Base-by-base conservation (phyloP, 495 filamentous ascomycete genomes). In the Talaromyces stipitatus region DNA sequence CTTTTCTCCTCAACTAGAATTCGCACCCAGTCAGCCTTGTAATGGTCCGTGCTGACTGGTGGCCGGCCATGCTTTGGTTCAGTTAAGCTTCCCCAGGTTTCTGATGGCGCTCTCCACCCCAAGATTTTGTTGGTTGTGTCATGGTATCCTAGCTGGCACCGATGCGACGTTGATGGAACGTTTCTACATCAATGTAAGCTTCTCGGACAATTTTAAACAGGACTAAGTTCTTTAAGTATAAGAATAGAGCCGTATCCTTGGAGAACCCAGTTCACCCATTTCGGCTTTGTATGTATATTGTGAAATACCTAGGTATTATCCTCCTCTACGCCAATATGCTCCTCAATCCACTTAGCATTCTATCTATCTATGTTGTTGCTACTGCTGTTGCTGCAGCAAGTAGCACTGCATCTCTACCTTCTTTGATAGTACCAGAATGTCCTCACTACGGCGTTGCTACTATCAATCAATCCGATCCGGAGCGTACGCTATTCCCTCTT, bases 401-500 rank as follows among this genome's bases (percentile, higher is more conserved):
- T 8, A 55, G 10, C 8, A 46, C 14, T 23, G 11, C 50, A 20
- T 30, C 5, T 3, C 26, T 55, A 4, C 36, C 54, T 2, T 45
- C 26, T 43, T 36, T 55, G 8, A 7, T 18, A 12, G 54, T 55
- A 12, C 54, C 54, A 27, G 24, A 46, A 29, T 55, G 54, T 11
- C 54, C 54, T 20, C 20, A 30, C 16, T 46, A 24, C n/a, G 54
- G 29, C 23, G 36, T 46, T 8, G 54, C 54, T 14, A 28, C 24
- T 28, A 41, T 55, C 18, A 20, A 26, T 18, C 24, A 55, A 24
- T 55, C 54, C 10, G 54, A 38, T 41, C 54, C 54, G 20, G 54
- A 55, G 23, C 33, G 54, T 12, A 45, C 33, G 7, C 11, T 36
- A n/a, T 55, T 55, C 6, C 54, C 54, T 5, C 22, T 45, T 6